Conservation (phyloP, 1,139 yeast genomes). For the Hyphopichia wangnamkhiaoensis region DNA sequence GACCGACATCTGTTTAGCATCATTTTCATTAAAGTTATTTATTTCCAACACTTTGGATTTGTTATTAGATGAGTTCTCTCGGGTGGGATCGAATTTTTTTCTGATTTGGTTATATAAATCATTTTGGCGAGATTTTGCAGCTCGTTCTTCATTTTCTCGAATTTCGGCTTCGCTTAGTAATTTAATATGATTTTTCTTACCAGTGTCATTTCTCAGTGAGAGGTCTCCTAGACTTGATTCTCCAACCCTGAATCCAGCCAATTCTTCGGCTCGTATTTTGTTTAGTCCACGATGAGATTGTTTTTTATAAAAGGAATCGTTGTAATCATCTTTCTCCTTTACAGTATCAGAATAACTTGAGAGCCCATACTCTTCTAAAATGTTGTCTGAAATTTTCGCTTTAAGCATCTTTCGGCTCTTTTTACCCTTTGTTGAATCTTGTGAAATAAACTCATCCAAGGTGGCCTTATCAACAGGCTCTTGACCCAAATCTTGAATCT, state of each 20-base stretch:
- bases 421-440: slow-evolving; percentile 21
- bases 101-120: slow-evolving; percentile 32
- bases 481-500: slow-evolving; percentile 5
- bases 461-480: slow-evolving; percentile 9
- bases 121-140: slow-evolving; percentile 26
- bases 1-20: slow-evolving; percentile 23
- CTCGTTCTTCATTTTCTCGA: slow-evolving; percentile 24
- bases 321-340: slow-evolving; percentile 28
- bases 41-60: slow-evolving; percentile 33
- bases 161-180: slow-evolving; percentile 29
- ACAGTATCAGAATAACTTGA: slow-evolving; percentile 30
- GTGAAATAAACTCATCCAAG: slow-evolving; percentile 28
- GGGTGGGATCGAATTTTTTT: slow-evolving; percentile 22
- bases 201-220: slow-evolving; percentile 5
- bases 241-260: slow-evolving; percentile 42
- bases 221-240: slow-evolving; percentile 15
- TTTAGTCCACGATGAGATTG: slow-evolving; percentile 21
- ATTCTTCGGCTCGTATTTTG: slow-evolving; percentile 26
- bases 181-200: slow-evolving; percentile 11
- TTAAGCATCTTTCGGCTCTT: slow-evolving; percentile 33
- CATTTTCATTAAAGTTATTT: slow-evolving; percentile 31
- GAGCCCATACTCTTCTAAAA: slow-evolving; percentile 45
- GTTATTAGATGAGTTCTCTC: slow-evolving; percentile 6
- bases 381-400: slow-evolving; percentile 32
- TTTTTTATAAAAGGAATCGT: slow-evolving; percentile 22